A percentile compares a stretch with the other conserved stretches of the same genome.
Conservation (phyloP, 2,329 filamentous ascomycete genomes). For the Coniochaeta hoffmannii region DNA sequence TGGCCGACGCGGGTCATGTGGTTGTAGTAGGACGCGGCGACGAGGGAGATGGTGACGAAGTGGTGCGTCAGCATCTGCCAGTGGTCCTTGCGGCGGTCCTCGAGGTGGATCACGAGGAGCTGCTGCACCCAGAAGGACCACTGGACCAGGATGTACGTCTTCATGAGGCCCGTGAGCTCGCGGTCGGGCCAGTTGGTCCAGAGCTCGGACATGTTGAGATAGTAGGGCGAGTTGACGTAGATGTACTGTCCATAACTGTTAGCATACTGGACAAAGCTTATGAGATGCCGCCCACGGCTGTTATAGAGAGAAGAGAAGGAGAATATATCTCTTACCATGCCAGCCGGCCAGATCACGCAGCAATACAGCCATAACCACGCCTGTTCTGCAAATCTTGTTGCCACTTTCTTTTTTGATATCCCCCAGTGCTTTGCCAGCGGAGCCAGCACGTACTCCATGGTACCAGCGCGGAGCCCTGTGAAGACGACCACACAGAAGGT, state of each 20-base stretch:
- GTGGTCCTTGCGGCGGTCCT: constrained; percentile 82
- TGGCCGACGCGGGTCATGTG: constrained; percentile 78
- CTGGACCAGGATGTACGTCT: constrained; percentile 80
- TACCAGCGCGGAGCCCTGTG: constrained; percentile 69
- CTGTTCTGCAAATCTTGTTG: constrained; percentile 80
- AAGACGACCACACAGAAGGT: constrained; percentile 71
- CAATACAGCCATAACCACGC: constrained; percentile 81
- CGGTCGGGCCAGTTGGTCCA: constrained; percentile 76
- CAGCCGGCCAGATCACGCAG: constrained; percentile 67
- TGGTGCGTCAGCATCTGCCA: constrained; percentile 89
- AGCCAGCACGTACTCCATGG: constrained; percentile 77
- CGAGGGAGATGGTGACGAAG: constrained; percentile 70
- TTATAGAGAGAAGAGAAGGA: background rate
- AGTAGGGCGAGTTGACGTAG: constrained; percentile 66
- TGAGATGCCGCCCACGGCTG: too few relatives aligned
- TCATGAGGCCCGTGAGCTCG: constrained; percentile 62
- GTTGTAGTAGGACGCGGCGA: constrained; percentile 74
- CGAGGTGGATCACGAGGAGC: constrained; percentile 81
- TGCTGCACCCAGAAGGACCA: constrained; percentile 88
- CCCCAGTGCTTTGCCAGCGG: constrained; percentile 65
- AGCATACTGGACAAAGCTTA: background rate
- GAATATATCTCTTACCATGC: constrained; percentile 52
- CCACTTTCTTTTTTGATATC: constrained; percentile 62
- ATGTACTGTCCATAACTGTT: constrained; percentile 51
- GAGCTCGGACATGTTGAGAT: constrained; percentile 62